Conservation (phyloP, 2,329 filamentous ascomycete genomes). For the Ceratocystis alfenasii region DNA sequence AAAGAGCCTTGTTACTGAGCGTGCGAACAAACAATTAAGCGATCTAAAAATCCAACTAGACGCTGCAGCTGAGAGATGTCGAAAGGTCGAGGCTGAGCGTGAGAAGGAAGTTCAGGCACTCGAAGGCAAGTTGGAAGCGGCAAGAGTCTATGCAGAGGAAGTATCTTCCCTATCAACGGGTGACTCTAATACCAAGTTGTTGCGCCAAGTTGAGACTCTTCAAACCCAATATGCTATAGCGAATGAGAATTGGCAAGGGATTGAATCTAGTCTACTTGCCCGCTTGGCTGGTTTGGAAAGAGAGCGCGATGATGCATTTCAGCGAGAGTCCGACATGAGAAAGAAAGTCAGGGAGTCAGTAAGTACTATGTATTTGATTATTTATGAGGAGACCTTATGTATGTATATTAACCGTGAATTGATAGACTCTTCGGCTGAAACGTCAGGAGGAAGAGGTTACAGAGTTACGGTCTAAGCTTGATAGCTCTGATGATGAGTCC, state of each 20-base stretch:
- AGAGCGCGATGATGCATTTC: slow-evolving; percentile 75
- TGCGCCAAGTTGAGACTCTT: slow-evolving; percentile 87
- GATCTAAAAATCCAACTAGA: slow-evolving; percentile 63
- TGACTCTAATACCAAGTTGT: slow-evolving; percentile 75
- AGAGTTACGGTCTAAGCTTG: slow-evolving; percentile 39
- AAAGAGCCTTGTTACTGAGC: slow-evolving; percentile 59
- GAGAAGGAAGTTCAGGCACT: slow-evolving; percentile 64
- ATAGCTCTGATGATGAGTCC: not conserved
- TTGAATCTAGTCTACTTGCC: slow-evolving; percentile 73
- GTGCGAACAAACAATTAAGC: slow-evolving; percentile 51
- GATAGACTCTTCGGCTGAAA: slow-evolving; percentile 32
- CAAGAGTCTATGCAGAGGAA: slow-evolving; percentile 78
- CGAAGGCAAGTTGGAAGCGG: slow-evolving; percentile 80
- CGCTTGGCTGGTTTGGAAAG: slow-evolving; percentile 70
- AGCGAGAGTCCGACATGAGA: slow-evolving; percentile 74
- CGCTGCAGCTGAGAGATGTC: slow-evolving; percentile 57
- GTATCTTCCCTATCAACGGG: slow-evolving; percentile 69
- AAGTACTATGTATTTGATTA: slow-evolving; percentile 29
- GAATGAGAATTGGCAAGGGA: slow-evolving; percentile 94
- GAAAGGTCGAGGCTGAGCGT: slow-evolving; percentile 60
- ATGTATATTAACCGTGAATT: not conserved
- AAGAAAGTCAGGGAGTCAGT: slow-evolving; percentile 81
- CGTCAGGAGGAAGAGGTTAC: slow-evolving; percentile 76
- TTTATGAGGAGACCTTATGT: not conserved
- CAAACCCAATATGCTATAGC: slow-evolving; percentile 92